Evolutionary conservation across 2,329 filamentous ascomycete genomes (phyloP).

Genomic region (Chaetothyriales sp.): DNA sequence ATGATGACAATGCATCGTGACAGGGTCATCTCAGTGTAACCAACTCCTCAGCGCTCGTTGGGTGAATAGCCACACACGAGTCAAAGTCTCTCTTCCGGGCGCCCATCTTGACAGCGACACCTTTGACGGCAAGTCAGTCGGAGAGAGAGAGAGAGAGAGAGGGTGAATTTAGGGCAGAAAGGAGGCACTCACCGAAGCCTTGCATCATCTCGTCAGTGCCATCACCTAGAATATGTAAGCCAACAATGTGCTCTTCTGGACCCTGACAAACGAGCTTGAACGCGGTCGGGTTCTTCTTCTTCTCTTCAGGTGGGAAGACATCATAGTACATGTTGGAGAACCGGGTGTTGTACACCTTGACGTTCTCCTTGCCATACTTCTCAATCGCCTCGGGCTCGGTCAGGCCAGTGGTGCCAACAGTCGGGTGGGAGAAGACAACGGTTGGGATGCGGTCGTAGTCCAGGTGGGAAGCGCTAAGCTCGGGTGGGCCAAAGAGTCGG

Average conservation of each 20-base stretch:
- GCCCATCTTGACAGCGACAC: constrained; percentile 59
- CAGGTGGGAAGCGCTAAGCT: constrained; percentile 30
- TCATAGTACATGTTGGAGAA: constrained; percentile 36
- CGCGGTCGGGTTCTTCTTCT: constrained; percentile 34
- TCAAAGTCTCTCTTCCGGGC: constrained; percentile 66
- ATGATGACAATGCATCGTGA: not conserved
- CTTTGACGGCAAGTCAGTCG: not conserved
- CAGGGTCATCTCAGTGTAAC: constrained; percentile 19
- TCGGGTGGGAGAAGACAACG: constrained; percentile 38
- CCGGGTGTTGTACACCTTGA: constrained; percentile 36
- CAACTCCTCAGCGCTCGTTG: constrained; percentile 60
- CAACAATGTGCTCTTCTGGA: constrained; percentile 36
- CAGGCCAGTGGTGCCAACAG: constrained; percentile 35
- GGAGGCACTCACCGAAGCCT: constrained; percentile 44
- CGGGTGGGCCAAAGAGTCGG: constrained; percentile 34
- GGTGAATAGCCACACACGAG: constrained; percentile 60
- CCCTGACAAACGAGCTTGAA: constrained; percentile 37
- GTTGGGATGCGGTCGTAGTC: constrained; percentile 38
- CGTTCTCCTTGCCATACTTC: constrained; percentile 34
- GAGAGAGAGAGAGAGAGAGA: not conserved
- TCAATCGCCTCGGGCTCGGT: constrained; percentile 35
- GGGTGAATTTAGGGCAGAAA: not conserved
- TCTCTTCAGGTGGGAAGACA: constrained; percentile 33
- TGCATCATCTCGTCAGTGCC: constrained; percentile 52
- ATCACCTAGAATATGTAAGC: constrained; percentile 35